Conservation (phyloP, 2,329 filamentous ascomycete species). For the Leptoxyphium fumago region DNA sequence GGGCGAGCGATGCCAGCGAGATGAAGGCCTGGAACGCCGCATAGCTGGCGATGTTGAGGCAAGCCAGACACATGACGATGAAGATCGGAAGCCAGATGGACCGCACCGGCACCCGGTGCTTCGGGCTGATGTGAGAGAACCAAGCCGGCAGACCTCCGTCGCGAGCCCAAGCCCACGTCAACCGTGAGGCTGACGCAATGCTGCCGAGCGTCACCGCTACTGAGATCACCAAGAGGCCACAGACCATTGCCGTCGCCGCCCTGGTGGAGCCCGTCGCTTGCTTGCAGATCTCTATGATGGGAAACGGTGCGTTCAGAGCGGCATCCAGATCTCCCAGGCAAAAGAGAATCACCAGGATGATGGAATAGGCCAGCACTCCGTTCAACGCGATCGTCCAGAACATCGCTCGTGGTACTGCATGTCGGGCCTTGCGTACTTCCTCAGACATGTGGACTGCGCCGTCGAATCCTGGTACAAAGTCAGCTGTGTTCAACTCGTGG, state of each 20-base stretch:
- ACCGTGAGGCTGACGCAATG: conserved; percentile 10
- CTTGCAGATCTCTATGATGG: conserved; percentile 10
- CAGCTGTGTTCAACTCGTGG: background rate
- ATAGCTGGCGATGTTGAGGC: conserved; percentile 10
- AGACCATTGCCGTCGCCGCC: conserved; percentile 11
- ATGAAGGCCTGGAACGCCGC: conserved; percentile 12
- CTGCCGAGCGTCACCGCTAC: conserved; percentile 8
- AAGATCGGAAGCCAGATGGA: conserved; percentile 11
- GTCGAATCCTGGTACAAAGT: conserved; percentile 6
- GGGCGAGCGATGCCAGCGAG: conserved; percentile 10
- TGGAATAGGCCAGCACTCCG: conserved; percentile 10
- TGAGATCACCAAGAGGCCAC: conserved; percentile 7
- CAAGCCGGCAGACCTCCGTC: conserved; percentile 12
- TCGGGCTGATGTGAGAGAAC: conserved; percentile 10
- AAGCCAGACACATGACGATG: conserved; percentile 9
- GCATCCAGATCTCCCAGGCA: conserved; percentile 9
- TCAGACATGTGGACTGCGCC: conserved; percentile 10
- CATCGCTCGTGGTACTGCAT: conserved; percentile 11
- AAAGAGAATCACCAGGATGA: conserved; percentile 10
- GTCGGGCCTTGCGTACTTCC: conserved; percentile 9
- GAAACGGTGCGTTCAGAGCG: conserved; percentile 7
- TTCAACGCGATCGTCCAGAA: conserved; percentile 11
- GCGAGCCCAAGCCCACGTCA: conserved; percentile 14
- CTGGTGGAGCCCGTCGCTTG: conserved; percentile 9
- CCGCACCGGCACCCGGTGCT: conserved; percentile 10